Conservation (phyloP, 2,329 filamentous ascomycete genomes). For the Aspergillus fructus region DNA sequence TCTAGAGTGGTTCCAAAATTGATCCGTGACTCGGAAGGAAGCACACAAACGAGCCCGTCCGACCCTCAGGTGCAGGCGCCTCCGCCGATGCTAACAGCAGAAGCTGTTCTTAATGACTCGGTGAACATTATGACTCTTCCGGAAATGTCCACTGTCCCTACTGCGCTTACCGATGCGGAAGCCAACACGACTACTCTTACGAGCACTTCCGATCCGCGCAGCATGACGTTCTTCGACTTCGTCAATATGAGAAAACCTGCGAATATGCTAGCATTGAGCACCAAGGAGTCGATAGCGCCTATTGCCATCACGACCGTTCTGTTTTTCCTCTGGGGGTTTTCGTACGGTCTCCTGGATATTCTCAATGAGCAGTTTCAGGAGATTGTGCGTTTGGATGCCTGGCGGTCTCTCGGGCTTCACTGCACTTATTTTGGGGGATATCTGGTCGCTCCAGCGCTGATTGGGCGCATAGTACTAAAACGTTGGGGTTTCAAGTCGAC, state of each 20-base stretch:
- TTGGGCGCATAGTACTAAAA: constrained; percentile 56
- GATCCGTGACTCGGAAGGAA: constrained; percentile 49
- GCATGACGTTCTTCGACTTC: constrained; percentile 60
- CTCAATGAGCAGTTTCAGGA: constrained; percentile 66
- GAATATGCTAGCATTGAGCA: constrained; percentile 59
- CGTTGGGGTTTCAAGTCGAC: constrained; percentile 63
- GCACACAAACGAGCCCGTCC: constrained; percentile 17
- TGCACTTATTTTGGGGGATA: constrained; percentile 62
- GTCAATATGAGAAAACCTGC: constrained; percentile 58
- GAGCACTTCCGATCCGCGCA: constrained; percentile 30
- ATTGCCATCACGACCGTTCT: constrained; percentile 70
- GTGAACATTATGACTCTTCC: constrained; percentile 37
- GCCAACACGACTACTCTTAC: constrained; percentile 41
- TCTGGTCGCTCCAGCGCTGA: constrained; percentile 54
- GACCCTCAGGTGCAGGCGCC: background rate
- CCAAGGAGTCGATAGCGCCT: constrained; percentile 57
- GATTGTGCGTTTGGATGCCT: constrained; percentile 43
- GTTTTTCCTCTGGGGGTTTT: constrained; percentile 88
- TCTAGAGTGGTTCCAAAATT: constrained; percentile 60
- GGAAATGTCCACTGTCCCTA: constrained; percentile 55
- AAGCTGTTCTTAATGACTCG: background rate
- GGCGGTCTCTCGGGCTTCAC: constrained; percentile 51
- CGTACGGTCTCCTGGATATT: constrained; percentile 81
- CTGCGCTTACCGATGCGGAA: constrained; percentile 35
- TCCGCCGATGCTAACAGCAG: constrained; percentile 13